Evolutionary conservation across 306 rosid genomes (phyloP).

Genomic region (Vigna nakashimae): DNA sequence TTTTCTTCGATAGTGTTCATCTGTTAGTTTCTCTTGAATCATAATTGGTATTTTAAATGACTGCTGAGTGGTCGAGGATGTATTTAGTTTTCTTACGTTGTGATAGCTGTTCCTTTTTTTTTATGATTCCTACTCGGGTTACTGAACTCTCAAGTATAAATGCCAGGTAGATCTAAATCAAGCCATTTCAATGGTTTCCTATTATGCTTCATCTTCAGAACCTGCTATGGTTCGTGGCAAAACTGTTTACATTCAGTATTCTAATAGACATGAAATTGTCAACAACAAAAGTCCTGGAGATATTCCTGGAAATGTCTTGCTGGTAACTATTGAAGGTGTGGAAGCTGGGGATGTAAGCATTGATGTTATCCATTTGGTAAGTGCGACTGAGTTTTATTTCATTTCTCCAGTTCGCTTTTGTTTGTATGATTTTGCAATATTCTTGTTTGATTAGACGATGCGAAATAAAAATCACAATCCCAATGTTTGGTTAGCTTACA

Average conservation of each 20-base stretch:
- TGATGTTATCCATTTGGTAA: constrained; percentile 90
- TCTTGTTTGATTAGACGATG: constrained; percentile 11
- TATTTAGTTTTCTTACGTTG: constrained; percentile 35
- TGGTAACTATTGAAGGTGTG: constrained; percentile 90
- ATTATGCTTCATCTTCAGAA: constrained; percentile 91
- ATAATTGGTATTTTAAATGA: background rate
- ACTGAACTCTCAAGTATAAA: constrained; percentile 29
- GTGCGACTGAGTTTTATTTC: constrained; percentile 34
- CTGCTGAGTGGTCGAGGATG: background rate
- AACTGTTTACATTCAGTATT: constrained; percentile 90
- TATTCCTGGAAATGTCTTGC: constrained; percentile 91
- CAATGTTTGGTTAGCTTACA: background rate
- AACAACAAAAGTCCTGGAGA: constrained; percentile 96
- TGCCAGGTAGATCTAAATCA: constrained; percentile 84
- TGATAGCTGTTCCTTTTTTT: background rate
- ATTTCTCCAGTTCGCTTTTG: constrained; percentile 15
- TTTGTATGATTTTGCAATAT: constrained; percentile 24
- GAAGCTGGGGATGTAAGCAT: constrained; percentile 98
- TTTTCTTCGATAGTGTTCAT: background rate
- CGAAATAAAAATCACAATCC: constrained; percentile 24
- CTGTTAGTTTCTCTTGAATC: background rate
- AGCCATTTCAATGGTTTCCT: constrained; percentile 93
- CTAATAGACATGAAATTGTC: constrained; percentile 91
- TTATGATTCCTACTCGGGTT: background rate
- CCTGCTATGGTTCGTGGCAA: constrained; percentile 94